These are phyloP conservation scores for Sextonia rubra DNA, from an alignment of 164 flowering plant species.

Conservation along the genomic window DNA sequence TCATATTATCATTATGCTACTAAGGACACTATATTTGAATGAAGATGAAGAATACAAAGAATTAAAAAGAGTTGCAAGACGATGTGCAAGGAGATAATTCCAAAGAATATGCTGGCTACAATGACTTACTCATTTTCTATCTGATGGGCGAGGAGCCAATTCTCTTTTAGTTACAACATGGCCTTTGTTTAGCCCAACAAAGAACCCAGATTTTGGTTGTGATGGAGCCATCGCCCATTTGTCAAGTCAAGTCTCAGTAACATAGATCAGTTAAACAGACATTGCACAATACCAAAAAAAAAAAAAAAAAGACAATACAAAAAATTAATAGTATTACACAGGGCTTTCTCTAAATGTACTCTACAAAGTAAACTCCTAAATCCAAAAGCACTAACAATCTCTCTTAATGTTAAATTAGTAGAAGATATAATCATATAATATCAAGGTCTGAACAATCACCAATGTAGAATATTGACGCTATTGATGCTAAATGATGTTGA, in stretches of 20 bases:
- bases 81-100: not conserved
- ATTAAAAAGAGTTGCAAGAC: not conserved
- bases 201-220: conserved; percentile 50
- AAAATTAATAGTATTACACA: too few species aligned
- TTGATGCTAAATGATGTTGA: too few species aligned
- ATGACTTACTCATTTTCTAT: conserved; percentile 44
- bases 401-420: too few species aligned
- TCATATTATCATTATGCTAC: too few species aligned
- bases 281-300: not conserved
- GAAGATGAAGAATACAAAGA: too few species aligned
- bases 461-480: too few species aligned
- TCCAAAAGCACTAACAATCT: not conserved
- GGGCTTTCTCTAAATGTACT: too few species aligned
- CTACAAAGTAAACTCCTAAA: not conserved
- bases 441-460: not conserved
- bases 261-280: not conserved
- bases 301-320: too few species aligned
- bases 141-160: conserved; percentile 51
- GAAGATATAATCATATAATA: too few species aligned
- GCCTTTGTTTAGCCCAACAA: conserved; percentile 66
- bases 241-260: not conserved
- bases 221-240: conserved; percentile 1
- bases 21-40: too few species aligned
- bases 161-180: conserved; percentile 48
- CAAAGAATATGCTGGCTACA: not conserved